A percentile compares a stretch with the other conserved stretches of the same genome.
These are phyloP conservation scores for Carex myosuroides DNA, from an alignment of 176 grass and related monocot species.

Conservation along the genomic window DNA sequence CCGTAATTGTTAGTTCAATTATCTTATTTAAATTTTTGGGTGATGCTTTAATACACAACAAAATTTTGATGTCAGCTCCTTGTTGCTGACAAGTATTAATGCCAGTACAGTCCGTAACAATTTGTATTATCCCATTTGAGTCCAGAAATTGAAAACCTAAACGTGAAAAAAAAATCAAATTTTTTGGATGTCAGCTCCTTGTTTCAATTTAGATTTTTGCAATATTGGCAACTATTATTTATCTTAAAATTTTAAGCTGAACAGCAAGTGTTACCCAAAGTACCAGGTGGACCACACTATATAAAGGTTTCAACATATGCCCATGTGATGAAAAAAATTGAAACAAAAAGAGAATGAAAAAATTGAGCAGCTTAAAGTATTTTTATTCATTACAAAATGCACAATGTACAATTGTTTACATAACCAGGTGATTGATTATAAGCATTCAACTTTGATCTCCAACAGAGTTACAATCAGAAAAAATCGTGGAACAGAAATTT, in stretches of 20 bases:
- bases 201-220: not conserved
- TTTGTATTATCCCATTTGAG: too few species aligned
- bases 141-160: too few species aligned
- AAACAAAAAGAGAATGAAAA: not conserved
- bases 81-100: too few species aligned
- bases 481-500: not conserved
- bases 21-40: too few species aligned
- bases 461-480: not conserved
- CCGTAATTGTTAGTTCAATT: too few species aligned
- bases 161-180: too few species aligned
- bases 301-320: not conserved
- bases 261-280: not conserved
- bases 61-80: too few species aligned
- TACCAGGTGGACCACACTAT: not conserved
- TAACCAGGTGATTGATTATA: not conserved
- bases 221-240: not conserved
- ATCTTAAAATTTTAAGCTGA: not conserved
- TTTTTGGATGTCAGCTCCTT: not conserved
- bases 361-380: not conserved
- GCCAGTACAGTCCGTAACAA: too few species aligned
- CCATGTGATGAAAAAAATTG: not conserved
- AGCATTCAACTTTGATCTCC: not conserved
- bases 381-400: not conserved
- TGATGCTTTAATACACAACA: too few species aligned
- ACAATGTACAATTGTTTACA: constrained; percentile 12